Conservation (phyloP, 805 yeast species). For the Danielia oregonensis region DNA sequence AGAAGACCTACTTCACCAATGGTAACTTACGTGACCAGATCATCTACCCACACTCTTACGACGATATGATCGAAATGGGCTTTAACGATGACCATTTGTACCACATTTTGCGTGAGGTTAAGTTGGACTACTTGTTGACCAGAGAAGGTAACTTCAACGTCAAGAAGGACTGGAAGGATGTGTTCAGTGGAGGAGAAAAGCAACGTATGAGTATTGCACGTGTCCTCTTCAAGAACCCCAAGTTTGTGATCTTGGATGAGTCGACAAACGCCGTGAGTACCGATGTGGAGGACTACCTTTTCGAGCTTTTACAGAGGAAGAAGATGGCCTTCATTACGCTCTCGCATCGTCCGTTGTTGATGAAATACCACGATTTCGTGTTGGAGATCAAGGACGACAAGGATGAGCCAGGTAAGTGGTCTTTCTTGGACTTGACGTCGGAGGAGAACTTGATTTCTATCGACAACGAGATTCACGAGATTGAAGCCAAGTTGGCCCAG, state of each 20-base stretch:
- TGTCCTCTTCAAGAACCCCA: constrained; percentile 73
- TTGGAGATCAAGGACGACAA: constrained; percentile 57
- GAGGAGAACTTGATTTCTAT: constrained; percentile 63
- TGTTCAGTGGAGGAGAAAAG: constrained; percentile 95
- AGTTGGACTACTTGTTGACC: constrained; percentile 71
- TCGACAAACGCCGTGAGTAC: constrained; percentile 91
- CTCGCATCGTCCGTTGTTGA: constrained; percentile 76
- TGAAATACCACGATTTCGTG: constrained; percentile 78
- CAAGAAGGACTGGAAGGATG: constrained; percentile 76
- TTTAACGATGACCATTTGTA: constrained; percentile 65
- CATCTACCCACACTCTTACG: constrained; percentile 78
- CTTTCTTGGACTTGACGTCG: constrained; percentile 59
- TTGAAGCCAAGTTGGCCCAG: constrained; percentile 56
- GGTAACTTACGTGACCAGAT: constrained; percentile 90
- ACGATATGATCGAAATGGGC: constrained; percentile 72
- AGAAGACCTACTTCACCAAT: constrained; percentile 74
- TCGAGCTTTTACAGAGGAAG: constrained; percentile 66
- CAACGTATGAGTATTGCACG: constrained; percentile 89
- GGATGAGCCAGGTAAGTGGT: constrained; percentile 35
- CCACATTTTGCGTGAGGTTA: constrained; percentile 68
- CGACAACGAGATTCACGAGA: constrained; percentile 70
- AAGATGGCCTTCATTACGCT: constrained; percentile 77
- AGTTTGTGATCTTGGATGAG: constrained; percentile 82
- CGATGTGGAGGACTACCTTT: constrained; percentile 84
- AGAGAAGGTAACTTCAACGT: constrained; percentile 58